phyloP scores from a whole-genome alignment of 2,329 filamentous ascomycete species.

The Hypoxylon sp. region DNA sequence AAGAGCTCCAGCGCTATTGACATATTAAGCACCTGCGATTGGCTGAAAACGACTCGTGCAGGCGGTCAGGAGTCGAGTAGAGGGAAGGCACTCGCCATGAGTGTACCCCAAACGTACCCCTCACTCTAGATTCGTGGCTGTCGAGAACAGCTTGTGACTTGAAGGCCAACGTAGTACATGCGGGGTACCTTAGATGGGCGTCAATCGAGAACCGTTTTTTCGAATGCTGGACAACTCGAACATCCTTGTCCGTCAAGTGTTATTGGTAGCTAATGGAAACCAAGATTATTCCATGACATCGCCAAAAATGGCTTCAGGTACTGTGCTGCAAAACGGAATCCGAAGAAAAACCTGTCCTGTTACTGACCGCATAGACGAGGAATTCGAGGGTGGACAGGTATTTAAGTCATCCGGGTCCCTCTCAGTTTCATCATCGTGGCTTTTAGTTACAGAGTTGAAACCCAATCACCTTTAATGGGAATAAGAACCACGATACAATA shows the following conservation, averaged over 20 bases:
- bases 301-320: constrained; percentile 38
- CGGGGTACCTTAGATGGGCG: constrained; percentile 35
- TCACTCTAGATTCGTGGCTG: constrained; percentile 22
- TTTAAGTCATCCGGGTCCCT: constrained; percentile 40
- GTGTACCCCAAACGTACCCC: constrained; percentile 36
- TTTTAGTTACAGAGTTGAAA: constrained; percentile 34
- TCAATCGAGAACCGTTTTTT: constrained; percentile 9
- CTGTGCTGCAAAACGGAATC: constrained; percentile 21
- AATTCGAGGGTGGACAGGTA: constrained; percentile 24
- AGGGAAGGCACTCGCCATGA: constrained; percentile 13
- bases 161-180: constrained; percentile 27
- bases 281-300: constrained; percentile 45
- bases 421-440: constrained; percentile 42
- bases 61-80: constrained; percentile 21
- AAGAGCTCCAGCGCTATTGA: constrained; percentile 26
- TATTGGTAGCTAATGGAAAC: constrained; percentile 42
- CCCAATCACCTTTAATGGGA: constrained; percentile 14
- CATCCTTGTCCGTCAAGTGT: constrained; percentile 33
- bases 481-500: constrained; percentile 8
- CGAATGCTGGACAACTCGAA: constrained; percentile 12
- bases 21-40: constrained; percentile 32
- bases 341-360: constrained; percentile 16
- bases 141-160: constrained; percentile 27
- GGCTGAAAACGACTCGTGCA: constrained; percentile 20
- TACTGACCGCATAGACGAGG: constrained; percentile 21